Evolutionary conservation across 345 rosid species (phyloP), one percentile per base, ranked within the genome.

Genomic region (Lepidium aucheri): DNA sequence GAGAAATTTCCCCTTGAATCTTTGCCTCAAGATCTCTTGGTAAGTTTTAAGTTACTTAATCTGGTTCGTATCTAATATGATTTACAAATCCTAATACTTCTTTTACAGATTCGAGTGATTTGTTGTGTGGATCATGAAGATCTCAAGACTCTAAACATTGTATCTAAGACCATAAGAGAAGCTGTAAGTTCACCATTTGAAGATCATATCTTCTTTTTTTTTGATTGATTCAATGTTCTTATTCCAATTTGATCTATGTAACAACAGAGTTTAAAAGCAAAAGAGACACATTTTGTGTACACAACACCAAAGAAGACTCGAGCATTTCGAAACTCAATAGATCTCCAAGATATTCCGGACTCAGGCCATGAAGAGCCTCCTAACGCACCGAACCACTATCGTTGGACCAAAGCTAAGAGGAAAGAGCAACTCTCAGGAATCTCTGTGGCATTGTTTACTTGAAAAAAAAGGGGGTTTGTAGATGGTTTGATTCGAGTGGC

Each of bases 1-100:
- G 80, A 73, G 9, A 75, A 76, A 56, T 82, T 87, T 51, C 9
- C 24, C 13, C 84, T 92, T 20, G 96, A 92, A 69, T 52, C 80
- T 60, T 73, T 93, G 49, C 98, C 97, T 43, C 91, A 78, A 60
- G 97, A 93, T 33, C 59, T 90, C 16, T 79, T 93, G 83, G 97
- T 93, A 54, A 60, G 1, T 24, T 22, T 43, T 10, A n/a, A 24
- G 0, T 58, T n/a, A 57, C 35, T 57, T 28, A 10, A 73, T 49
- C 6, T 51, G 33, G 20, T 73, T 15, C n/a, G 49, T 26, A 11
- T 16, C 22, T 6, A 45, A 15, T 28, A 14, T 65, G 65, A 36
- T 52, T 33, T 4, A 28, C 6, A 7, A 24, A 52, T 61, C 45
- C 30, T 28, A 28, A 28, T 40, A 20, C 2, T 15, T 30, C 20